Evolutionary conservation across 805 yeast species (phyloP), one percentile per base, ranked within the genome.

Genomic region (Kazachstania psychrophila): DNA sequence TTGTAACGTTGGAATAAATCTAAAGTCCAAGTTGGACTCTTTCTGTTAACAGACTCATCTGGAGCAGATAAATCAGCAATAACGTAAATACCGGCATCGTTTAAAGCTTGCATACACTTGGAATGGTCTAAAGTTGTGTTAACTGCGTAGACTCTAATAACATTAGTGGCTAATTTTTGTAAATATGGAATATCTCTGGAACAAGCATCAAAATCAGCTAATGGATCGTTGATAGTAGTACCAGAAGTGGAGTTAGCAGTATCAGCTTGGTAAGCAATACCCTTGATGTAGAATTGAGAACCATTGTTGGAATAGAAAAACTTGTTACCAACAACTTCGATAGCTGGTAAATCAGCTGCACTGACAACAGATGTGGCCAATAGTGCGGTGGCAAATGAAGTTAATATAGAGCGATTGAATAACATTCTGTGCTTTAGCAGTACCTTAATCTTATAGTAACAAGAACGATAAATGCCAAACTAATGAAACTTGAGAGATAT

Each of bases 1-100:
- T 79, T 75, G 66, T 82, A 82, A 66, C 88, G 74, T 36, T 73
- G 62, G 58, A 66, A 78, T 46, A 80, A 64, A 3, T 70, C 78
- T 29, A 75, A 53, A 51, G 65, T 65, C 89, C 89, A 82, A 33
- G 64, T 46, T 45, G 92, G 89, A 46, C 49, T 50, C 32, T 62
- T 55, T 62, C 88, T 75, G 61, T 76, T 66, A 47, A 82, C 75
- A 36, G 87, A 74, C 14, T 59, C 40, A 37, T 61, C 66, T 46
- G 89, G 89, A 58, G 78, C 73, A 18, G 87, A 70, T 53, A 82
- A 68, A 64, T 82, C 94, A 30, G 88, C 87, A 66, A 82, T 72
- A 35, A 82, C 78, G 49, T 82, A 82, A 54, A 82, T 82, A 48
- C 86, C 88, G 30, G 87, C 87, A 36, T 77, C 83, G 43, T 68